Evolutionary conservation across 1,139 yeast genomes (phyloP).

Genomic region (Debaryomyces nepalensis): DNA sequence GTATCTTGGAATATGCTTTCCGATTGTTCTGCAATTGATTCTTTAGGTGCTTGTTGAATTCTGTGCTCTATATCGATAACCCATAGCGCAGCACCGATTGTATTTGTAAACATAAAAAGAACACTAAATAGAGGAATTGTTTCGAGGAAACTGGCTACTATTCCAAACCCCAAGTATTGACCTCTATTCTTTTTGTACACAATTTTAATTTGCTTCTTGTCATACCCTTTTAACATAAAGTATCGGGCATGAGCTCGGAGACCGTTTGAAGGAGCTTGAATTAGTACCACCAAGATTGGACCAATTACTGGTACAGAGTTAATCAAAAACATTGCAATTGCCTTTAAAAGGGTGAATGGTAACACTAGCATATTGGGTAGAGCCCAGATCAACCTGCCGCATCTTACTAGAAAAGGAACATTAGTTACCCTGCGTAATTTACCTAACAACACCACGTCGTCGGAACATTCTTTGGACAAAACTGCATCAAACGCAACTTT

Average conservation of each 20-base stretch:
- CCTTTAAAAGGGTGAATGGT: slow-evolving; percentile 34
- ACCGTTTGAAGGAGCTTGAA: slow-evolving; percentile 66
- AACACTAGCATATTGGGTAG: slow-evolving; percentile 30
- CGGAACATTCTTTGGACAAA: slow-evolving; percentile 52
- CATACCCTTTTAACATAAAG: slow-evolving; percentile 60
- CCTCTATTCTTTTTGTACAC: slow-evolving; percentile 35
- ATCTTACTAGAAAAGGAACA: slow-evolving; percentile 35
- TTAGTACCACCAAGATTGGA: slow-evolving; percentile 54
- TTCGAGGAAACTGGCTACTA: slow-evolving; percentile 61
- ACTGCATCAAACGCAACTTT: slow-evolving; percentile 61
- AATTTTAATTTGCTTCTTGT: slow-evolving; percentile 39
- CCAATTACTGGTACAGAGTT: slow-evolving; percentile 67
- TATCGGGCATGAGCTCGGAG: slow-evolving; percentile 60
- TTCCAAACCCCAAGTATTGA: slow-evolving; percentile 57
- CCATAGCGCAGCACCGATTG: slow-evolving; percentile 78
- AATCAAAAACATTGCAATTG: slow-evolving; percentile 37
- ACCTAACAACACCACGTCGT: slow-evolving; percentile 53
- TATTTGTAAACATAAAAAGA: slow-evolving; percentile 67
- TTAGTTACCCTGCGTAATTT: slow-evolving; percentile 44
- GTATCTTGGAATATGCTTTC: background rate
- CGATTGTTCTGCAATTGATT: background rate
- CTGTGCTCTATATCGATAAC: slow-evolving; percentile 42
- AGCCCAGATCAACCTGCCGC: slow-evolving; percentile 26
- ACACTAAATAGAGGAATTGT: slow-evolving; percentile 63
- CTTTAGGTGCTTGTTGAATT: background rate